These are phyloP conservation scores for Kalanchoe fedtschenkoi DNA, from an alignment of 164 flowering plant genomes.

Conservation along the genomic window DNA sequence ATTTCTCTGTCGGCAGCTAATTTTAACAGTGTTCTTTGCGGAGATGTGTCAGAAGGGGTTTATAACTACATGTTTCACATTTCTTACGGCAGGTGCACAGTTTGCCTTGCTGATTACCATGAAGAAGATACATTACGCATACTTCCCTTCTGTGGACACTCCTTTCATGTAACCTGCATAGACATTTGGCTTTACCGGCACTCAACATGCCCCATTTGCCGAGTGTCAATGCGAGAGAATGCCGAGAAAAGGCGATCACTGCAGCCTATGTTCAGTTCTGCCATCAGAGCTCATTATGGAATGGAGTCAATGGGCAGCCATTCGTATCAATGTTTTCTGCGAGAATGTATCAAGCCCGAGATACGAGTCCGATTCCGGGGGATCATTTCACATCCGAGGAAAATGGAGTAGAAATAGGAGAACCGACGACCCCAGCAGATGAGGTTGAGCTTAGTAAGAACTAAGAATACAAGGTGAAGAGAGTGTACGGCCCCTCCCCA, in stretches of 20 bases:
- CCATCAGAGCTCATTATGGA: conserved; percentile 32
- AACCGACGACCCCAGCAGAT: conserved; percentile 14
- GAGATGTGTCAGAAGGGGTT: no score
- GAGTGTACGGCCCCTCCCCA: no score
- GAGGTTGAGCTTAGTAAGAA: no score
- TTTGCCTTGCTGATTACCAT: no score
- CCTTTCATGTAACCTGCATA: conserved; percentile 74
- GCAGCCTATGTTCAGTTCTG: conserved; percentile 73
- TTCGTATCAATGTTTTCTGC: conserved; percentile 31
- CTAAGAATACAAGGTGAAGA: no score
- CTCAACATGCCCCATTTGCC: conserved; percentile 87
- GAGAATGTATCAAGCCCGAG: conserved; percentile 20
- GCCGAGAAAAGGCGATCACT: conserved; percentile 54
- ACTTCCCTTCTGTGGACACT: conserved; percentile 82
- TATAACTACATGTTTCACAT: no score
- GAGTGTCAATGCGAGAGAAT: conserved; percentile 60
- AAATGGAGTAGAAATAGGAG: conserved; percentile 26
- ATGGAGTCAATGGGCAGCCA: conserved; percentile 24
- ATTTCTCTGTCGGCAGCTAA: no score
- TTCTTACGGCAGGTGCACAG: no score
- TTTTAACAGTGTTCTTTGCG: no score
- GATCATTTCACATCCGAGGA: conserved; percentile 25
- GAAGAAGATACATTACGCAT: conserved; percentile 62
- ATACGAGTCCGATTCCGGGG: conserved; percentile 37
- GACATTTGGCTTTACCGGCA: conserved; percentile 91